Evolutionary conservation across 176 grass and related monocot species (phyloP).

Genomic region (Carex myosuroides): DNA sequence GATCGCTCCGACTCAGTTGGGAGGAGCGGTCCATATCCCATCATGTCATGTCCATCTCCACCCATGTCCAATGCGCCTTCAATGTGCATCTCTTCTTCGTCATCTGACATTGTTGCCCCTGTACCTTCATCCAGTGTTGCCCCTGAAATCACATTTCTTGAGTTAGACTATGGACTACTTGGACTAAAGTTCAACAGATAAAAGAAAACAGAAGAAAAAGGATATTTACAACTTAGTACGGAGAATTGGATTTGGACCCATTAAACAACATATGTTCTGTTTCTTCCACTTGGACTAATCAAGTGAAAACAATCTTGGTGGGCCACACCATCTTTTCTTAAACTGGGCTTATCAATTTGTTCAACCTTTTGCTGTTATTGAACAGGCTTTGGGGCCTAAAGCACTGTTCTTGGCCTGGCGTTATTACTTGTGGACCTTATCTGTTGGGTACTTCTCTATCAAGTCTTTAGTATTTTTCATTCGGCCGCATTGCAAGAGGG

Average conservation of each 20-base stretch:
- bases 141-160: conserved; percentile 34
- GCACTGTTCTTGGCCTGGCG: neutral
- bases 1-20: conserved; percentile 86
- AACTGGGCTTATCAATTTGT: neutral
- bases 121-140: conserved; percentile 62
- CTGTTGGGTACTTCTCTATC: neutral
- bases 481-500: neutral
- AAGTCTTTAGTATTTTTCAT: conserved; percentile 1
- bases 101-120: conserved; percentile 94
- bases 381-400: neutral
- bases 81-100: conserved; percentile 73
- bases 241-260: neutral
- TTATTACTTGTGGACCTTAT: neutral
- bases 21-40: conserved; percentile 89
- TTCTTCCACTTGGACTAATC: neutral
- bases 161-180: neutral
- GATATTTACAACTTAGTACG: neutral
- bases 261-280: neutral
- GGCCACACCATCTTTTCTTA: neutral
- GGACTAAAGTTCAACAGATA: neutral
- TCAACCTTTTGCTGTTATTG: neutral
- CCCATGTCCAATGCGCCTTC: conserved; percentile 49
- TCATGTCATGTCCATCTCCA: conserved; percentile 79
- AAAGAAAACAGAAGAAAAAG: neutral
- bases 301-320: neutral